Evolutionary conservation across 1,284 basidiomycete species (phyloP).

Genomic region (Puccinia triticina): DNA sequence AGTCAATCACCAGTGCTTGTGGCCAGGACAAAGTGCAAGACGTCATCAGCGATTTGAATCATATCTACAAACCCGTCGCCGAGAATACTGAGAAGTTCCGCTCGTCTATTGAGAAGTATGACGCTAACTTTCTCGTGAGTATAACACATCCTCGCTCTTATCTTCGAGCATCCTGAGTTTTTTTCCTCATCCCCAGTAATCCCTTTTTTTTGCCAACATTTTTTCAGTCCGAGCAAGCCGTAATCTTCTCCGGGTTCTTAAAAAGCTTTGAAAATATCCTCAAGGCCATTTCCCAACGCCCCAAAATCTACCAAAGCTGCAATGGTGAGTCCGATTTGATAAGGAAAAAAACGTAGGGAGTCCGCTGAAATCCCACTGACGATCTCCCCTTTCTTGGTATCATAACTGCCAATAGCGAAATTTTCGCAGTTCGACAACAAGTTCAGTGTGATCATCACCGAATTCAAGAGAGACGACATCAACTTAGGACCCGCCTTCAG

Average conservation of each 20-base stretch:
- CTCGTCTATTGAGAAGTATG: not conserved
- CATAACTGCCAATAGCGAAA: not conserved
- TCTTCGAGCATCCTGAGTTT: not conserved
- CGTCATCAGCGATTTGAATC: not conserved
- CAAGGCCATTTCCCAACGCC: not conserved
- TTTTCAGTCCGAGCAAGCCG: not conserved
- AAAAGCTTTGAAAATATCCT: not conserved
- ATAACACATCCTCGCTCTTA: not conserved
- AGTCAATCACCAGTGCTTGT: not conserved
- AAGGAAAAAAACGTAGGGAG: too few species aligned
- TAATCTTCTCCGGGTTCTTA: constrained; percentile 1
- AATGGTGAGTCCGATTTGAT: not conserved
- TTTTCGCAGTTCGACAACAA: not conserved
- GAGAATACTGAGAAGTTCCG: constrained; percentile 1
- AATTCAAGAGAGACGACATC: not conserved
- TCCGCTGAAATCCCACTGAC: too few species aligned
- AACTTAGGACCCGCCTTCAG: not conserved
- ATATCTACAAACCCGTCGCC: not conserved
- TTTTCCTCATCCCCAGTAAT: not conserved
- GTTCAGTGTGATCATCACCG: not conserved
- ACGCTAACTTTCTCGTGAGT: not conserved
- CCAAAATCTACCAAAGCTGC: not conserved
- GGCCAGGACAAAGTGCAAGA: not conserved
- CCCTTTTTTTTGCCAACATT: too few species aligned
- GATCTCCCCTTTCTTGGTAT: not conserved